phyloP scores from a whole-genome alignment of 371 early-diverging fungal species.

The Rhizopus microsporus region DNA sequence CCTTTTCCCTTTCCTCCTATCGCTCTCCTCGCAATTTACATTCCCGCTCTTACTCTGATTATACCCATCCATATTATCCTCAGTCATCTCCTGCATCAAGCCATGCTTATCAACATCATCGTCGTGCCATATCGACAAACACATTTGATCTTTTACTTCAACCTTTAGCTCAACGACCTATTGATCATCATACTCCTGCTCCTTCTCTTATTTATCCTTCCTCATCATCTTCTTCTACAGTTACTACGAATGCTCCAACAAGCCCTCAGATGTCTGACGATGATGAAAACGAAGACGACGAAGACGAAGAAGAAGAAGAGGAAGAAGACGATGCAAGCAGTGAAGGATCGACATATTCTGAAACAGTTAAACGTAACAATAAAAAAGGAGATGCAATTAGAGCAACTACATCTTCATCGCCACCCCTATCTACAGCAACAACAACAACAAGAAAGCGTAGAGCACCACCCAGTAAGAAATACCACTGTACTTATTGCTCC shows the following conservation, averaged over 20 bases:
- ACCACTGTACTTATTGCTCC: constrained; percentile 67
- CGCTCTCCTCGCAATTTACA: constrained; percentile 42
- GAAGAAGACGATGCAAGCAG: constrained; percentile 9
- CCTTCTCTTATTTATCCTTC: constrained; percentile 11
- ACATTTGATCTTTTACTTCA: constrained; percentile 40
- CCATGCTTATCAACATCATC: constrained; percentile 30
- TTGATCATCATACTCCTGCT: constrained; percentile 7
- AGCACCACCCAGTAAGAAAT: constrained; percentile 39
- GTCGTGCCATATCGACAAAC: constrained; percentile 47
- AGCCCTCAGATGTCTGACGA: constrained; percentile 21
- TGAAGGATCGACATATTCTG: constrained; percentile 4
- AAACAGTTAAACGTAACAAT: background rate
- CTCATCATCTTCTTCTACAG: constrained; percentile 33
- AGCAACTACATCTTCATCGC: constrained; percentile 1
- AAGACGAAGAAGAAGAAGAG: constrained; percentile 2
- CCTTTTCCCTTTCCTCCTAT: constrained; percentile 5
- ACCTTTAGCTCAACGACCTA: constrained; percentile 23
- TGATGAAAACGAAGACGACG: constrained; percentile 3
- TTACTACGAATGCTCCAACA: constrained; percentile 21
- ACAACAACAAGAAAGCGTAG: background rate
- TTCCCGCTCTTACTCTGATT: constrained; percentile 51
- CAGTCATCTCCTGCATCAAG: constrained; percentile 17
- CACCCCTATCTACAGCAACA: background rate
- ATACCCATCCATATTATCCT: constrained; percentile 47
- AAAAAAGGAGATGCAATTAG: constrained; percentile 8